Percentiles rank a stretch among this genome's conserved stretches.
These are phyloP conservation scores for Phialophora expanda DNA, from an alignment of 2,329 filamentous ascomycete genomes.

Conservation along the genomic window DNA sequence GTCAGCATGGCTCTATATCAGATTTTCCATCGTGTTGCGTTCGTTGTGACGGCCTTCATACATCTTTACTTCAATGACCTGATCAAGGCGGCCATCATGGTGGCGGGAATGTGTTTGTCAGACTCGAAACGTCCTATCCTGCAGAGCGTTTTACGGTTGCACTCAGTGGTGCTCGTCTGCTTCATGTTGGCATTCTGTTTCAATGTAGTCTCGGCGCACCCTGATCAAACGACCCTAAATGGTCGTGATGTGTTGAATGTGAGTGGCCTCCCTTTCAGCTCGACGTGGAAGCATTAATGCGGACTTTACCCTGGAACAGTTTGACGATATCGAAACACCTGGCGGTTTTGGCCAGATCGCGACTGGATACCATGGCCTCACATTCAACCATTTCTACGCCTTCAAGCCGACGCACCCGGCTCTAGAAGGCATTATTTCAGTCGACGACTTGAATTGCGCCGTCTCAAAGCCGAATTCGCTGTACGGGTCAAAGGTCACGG, in stretches of 20 bases:
- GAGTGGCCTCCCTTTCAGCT: background rate
- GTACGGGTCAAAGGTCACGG: constrained; percentile 33
- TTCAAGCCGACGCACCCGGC: constrained; percentile 35
- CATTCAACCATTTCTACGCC: constrained; percentile 36
- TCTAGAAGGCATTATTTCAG: constrained; percentile 34
- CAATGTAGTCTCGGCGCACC: constrained; percentile 25
- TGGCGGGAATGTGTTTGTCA: constrained; percentile 19
- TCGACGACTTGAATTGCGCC: constrained; percentile 40
- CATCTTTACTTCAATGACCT: constrained; percentile 32
- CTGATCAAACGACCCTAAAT: constrained; percentile 11
- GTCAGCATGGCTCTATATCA: constrained; percentile 19
- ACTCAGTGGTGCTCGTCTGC: constrained; percentile 28
- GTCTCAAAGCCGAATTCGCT: constrained; percentile 41
- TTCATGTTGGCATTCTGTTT: constrained; percentile 33
- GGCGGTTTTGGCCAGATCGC: constrained; percentile 30
- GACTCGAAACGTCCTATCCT: constrained; percentile 19
- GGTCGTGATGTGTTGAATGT: constrained; percentile 17
- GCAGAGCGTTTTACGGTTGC: constrained; percentile 25
- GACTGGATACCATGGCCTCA: constrained; percentile 28
- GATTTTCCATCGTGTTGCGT: constrained; percentile 24
- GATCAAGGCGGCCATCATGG: constrained; percentile 9
- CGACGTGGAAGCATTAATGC: background rate
- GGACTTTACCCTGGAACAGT: constrained; percentile 19
- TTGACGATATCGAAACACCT: constrained; percentile 33
- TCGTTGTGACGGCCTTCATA: constrained; percentile 26